Conservation (phyloP, 371 early-diverging fungal species). For the Fennellomyces sp. region DNA sequence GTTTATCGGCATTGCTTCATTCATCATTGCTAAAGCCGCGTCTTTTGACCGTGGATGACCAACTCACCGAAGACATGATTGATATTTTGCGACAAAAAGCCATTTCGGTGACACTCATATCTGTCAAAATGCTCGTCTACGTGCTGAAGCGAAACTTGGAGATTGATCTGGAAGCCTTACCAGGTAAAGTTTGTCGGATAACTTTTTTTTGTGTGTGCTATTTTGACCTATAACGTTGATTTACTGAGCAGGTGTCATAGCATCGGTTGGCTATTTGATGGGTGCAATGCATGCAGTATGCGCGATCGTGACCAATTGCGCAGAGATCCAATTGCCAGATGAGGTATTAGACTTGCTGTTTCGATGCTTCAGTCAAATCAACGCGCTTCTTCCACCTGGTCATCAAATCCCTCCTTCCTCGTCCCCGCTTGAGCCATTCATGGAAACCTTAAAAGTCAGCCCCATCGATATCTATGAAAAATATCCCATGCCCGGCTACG, state of each 20-base stretch:
- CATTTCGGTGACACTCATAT: background rate
- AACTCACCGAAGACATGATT: background rate
- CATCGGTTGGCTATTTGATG: background rate
- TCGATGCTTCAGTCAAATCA: background rate
- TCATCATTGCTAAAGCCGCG: background rate
- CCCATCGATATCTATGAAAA: background rate
- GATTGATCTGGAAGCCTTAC: background rate
- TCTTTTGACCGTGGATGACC: background rate
- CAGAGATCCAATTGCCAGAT: background rate
- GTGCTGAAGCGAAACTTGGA: background rate
- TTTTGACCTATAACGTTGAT: background rate
- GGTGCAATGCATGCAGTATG: constrained; percentile 3
- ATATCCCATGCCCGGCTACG: constrained; percentile 6
- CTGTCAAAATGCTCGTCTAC: constrained; percentile 1
- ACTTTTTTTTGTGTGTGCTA: background rate
- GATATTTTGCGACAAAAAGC: constrained; percentile 1
- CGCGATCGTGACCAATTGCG: background rate
- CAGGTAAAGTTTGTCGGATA: background rate
- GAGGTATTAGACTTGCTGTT: background rate
- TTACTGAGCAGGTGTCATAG: background rate
- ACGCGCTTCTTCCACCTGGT: background rate
- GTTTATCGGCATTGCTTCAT: background rate
- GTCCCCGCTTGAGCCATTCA: background rate
- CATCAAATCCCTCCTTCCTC: background rate
- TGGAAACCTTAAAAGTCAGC: background rate